Conservation (phyloP, 2,329 filamentous ascomycete genomes). For the Chaetomium sp. region DNA sequence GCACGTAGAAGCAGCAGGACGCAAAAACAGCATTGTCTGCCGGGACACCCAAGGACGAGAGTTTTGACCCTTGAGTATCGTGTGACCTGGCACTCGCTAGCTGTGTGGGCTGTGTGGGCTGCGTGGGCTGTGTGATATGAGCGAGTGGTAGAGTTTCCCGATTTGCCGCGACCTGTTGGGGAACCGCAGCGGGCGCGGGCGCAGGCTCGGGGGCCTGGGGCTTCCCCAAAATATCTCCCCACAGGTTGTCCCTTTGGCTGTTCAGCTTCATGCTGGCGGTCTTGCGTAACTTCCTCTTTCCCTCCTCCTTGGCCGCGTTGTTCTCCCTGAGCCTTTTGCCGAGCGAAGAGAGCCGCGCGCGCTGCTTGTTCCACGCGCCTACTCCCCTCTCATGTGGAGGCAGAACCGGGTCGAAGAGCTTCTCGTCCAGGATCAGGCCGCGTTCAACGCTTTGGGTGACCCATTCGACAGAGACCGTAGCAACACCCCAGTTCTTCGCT, state of each 20-base stretch:
- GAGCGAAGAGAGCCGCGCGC: slow-evolving; percentile 49
- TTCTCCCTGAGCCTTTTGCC: slow-evolving; percentile 63
- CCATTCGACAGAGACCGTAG: slow-evolving; percentile 82
- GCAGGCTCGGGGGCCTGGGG: slow-evolving; percentile 39
- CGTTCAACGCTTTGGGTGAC: slow-evolving; percentile 78
- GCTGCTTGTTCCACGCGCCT: slow-evolving; percentile 70
- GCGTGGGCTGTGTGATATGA: slow-evolving; percentile 5
- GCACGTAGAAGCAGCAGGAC: slow-evolving; percentile 59
- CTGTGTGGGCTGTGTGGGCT: slow-evolving; percentile 3
- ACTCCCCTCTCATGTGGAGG: slow-evolving; percentile 71
- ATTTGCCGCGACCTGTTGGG: slow-evolving; percentile 5
- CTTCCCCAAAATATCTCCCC: slow-evolving; percentile 79
- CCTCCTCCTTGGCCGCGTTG: slow-evolving; percentile 53
- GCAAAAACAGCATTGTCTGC: slow-evolving; percentile 53
- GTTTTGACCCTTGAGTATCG: slow-evolving; percentile 33
- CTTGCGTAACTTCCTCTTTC: slow-evolving; percentile 80
- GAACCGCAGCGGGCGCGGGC: slow-evolving; percentile 18
- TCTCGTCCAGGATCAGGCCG: slow-evolving; percentile 88
- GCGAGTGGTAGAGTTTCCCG: slow-evolving; percentile 2
- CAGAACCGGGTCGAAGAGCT: slow-evolving; percentile 76
- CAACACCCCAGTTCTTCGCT: slow-evolving; percentile 79
- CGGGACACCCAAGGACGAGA: slow-evolving; percentile 33
- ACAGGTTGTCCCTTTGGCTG: slow-evolving; percentile 80
- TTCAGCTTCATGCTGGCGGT: slow-evolving; percentile 83
- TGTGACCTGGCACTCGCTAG: slow-evolving; percentile 22